phyloP scores from a whole-genome alignment of 1,284 basidiomycete species.

The Leccinum griseonigrum region DNA sequence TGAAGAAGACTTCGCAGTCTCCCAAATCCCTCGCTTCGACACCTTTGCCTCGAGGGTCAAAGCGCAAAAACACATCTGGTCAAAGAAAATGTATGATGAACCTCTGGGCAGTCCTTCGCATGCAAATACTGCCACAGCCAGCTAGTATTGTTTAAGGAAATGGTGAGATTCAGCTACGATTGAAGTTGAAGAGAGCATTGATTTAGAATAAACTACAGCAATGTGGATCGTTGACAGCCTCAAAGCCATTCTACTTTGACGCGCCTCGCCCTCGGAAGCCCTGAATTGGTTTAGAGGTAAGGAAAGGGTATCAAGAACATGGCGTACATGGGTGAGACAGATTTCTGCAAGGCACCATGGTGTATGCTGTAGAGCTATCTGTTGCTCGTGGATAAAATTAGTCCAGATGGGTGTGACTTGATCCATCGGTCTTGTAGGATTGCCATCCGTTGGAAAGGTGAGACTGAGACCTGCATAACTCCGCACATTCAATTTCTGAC shows the following conservation, averaged over 20 bases:
- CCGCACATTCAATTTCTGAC: no score
- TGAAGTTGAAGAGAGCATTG: slow-evolving; percentile 2
- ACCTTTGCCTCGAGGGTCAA: slow-evolving; percentile 50
- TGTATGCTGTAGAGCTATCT: slow-evolving; percentile 91
- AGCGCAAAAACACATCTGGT: slow-evolving; percentile 74
- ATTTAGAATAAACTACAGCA: slow-evolving; percentile 41
- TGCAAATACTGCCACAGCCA: slow-evolving; percentile 86
- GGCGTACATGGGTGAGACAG: slow-evolving; percentile 79
- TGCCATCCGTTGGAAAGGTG: no score
- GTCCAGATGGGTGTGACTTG: no score
- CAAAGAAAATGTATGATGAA: slow-evolving; percentile 91
- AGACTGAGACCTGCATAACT: no score
- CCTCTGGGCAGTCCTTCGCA: slow-evolving; percentile 88
- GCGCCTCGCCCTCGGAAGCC: slow-evolving; percentile 77
- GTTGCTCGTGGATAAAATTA: slow-evolving; percentile 51
- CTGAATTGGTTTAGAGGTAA: slow-evolving; percentile 88
- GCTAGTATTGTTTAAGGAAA: slow-evolving; percentile 89
- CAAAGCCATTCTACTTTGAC: slow-evolving; percentile 91
- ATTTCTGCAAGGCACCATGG: slow-evolving; percentile 80
- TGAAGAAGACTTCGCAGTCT: slow-evolving; percentile 20
- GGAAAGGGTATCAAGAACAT: slow-evolving; percentile 57
- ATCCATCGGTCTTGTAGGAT: no score
- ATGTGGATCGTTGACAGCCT: slow-evolving; percentile 85
- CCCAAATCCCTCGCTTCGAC: slow-evolving; percentile 45
- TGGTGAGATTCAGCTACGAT: slow-evolving; percentile 45